These are phyloP conservation scores for Saccharum officinarum DNA, from an alignment of 176 grass and related monocot genomes.

Conservation along the genomic window DNA sequence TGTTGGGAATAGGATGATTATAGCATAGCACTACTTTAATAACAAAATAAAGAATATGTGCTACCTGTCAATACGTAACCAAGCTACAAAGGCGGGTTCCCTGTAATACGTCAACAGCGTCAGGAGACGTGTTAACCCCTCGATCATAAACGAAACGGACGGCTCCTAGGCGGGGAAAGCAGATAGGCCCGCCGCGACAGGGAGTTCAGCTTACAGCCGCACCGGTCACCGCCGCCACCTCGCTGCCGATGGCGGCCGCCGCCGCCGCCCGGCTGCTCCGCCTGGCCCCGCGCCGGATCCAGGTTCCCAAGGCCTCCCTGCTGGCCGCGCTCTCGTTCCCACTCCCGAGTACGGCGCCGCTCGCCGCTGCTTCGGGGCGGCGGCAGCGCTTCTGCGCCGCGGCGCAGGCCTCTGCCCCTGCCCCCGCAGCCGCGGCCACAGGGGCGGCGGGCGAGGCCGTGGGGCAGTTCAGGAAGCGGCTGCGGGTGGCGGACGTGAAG, in stretches of 20 bases:
- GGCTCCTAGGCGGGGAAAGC: conserved; percentile 33
- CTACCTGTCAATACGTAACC: no score
- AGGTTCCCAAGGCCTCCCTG: background rate
- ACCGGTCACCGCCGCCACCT: background rate
- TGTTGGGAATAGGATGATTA: background rate
- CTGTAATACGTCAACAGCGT: accelerated
- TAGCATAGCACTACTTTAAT: no score
- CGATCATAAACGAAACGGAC: conserved; percentile 33
- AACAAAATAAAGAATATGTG: no score
- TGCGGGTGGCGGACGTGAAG: conserved; percentile 72
- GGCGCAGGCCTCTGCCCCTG: conserved; percentile 35
- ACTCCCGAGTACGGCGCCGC: background rate
- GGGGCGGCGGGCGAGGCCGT: conserved; percentile 45
- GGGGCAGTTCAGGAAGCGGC: conserved; percentile 64
- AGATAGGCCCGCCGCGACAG: conserved; percentile 35
- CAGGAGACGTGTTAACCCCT: background rate
- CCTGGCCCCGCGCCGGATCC: conserved; percentile 34
- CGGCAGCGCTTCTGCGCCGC: conserved; percentile 55
- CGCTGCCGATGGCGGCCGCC: conserved; percentile 30
- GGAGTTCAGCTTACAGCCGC: conserved; percentile 3
- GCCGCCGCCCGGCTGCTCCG: conserved; percentile 44
- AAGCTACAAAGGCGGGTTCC: accelerated
- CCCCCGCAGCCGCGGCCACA: conserved; percentile 21
- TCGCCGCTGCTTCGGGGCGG: conserved; percentile 25
- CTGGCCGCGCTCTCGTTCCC: background rate